Base-by-base conservation (phyloP, 2,329 filamentous ascomycete genomes). In the Penicillium sp. region DNA sequence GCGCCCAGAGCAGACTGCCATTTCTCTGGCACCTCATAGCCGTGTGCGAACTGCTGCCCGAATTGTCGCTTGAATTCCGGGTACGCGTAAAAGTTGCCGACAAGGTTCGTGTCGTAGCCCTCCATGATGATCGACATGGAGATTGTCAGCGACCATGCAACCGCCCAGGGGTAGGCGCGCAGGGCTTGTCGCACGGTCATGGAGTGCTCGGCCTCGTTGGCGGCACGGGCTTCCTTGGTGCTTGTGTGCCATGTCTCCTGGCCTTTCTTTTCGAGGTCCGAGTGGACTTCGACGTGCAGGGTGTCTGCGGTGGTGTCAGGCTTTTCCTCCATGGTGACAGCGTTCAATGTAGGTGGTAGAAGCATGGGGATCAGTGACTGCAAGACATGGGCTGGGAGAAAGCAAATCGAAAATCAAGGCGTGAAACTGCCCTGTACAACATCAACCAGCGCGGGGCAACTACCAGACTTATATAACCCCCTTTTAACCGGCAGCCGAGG, bases 1-100 rank as follows among this genome's bases (percentile, higher is more conserved):
- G 86, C 86, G 7, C 80, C 82, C 3, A 88, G 69, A 0, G 80
- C 85, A 0, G 83, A 82, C 70, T 88, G 85, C 86, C 86, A 88
- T 0, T 81, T 77, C 0, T 85, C 82, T 1, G 82, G 80, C 26
- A 88, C 75, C 41, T 80, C 76, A 59, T 83, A 84, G 0, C 49
- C 63, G 9, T 66, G 30, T 2, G 35, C 15, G 17, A 63, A 58
- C 2, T 47, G 15, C 7, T 57, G 44, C 7, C 69, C 69, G 45
- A 68, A 71, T 78, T 82, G 60, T 74, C 44, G 66, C 80, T 82
- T 68, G 82, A 84, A 38, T 69, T 68, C 1, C 72, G 77, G 19
- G 30, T 80, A 82, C 3, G 81, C 82, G 66, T 83, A 85, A 23
- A 85, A 73, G 44, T 79, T 82, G 1, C 78, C 75, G 0, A 85